phyloP scores from a whole-genome alignment of 495 filamentous ascomycete genomes.

The Diplogelasinospora grovesii region DNA sequence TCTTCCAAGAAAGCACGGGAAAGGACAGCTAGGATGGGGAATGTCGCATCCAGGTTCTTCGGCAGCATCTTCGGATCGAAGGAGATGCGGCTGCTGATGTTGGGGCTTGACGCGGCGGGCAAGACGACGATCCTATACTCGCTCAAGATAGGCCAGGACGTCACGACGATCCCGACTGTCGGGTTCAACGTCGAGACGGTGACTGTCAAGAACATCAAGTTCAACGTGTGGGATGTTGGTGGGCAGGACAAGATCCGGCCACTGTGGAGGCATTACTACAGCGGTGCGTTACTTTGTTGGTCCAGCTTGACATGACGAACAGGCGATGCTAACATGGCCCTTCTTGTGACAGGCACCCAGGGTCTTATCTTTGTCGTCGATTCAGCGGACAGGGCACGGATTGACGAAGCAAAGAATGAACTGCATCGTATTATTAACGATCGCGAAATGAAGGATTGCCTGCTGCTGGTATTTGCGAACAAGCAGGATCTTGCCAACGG shows the following conservation, averaged over 20 bases:
- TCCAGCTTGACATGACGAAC: not conserved
- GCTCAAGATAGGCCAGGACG: conserved; percentile 94
- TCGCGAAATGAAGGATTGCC: conserved; percentile 94
- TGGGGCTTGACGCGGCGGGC: conserved; percentile 94
- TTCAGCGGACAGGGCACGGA: conserved; percentile 74
- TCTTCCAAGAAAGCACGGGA: conserved; percentile 5
- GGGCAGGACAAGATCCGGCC: conserved; percentile 99
- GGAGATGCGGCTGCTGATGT: conserved; percentile 97
- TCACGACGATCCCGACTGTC: conserved; percentile 98
- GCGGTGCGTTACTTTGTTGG: conserved; percentile 50
- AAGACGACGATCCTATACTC: conserved; percentile 99
- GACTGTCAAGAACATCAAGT: conserved; percentile 98
- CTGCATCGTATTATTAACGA: conserved; percentile 94
- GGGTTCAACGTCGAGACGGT: conserved; percentile 99
- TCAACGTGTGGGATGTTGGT: conserved; percentile 99
- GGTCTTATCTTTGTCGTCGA: conserved; percentile 97
- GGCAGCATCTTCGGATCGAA: conserved; percentile 97
- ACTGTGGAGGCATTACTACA: conserved; percentile 98
- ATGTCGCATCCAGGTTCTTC: conserved; percentile 38
- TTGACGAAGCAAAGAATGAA: conserved; percentile 86
- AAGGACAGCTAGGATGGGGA: conserved; percentile 16
- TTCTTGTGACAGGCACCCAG: conserved; percentile 65
- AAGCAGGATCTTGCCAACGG: conserved; percentile 90
- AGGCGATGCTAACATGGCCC: not conserved
- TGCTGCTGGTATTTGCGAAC: conserved; percentile 93